These are phyloP conservation scores for Rubroboletus pulcherrimus DNA, from an alignment of 768 basidiomycete species.

Conservation along the genomic window DNA sequence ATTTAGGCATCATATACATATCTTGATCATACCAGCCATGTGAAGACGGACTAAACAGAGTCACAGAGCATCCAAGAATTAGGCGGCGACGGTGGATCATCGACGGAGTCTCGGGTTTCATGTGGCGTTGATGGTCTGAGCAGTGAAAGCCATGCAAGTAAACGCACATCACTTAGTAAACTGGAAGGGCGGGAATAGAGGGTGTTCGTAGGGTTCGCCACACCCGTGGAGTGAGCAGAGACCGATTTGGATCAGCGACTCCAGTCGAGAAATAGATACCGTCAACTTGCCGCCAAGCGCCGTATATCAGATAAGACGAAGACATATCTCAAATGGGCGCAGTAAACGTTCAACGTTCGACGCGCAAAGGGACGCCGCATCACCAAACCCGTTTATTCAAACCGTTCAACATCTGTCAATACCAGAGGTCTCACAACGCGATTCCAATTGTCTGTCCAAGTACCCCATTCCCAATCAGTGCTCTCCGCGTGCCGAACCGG, in stretches of 20 bases:
- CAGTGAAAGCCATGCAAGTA: too few species aligned
- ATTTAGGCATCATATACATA: not conserved
- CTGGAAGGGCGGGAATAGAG: not conserved
- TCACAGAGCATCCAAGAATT: not conserved
- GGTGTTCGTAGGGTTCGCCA: not conserved
- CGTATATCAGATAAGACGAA: not conserved
- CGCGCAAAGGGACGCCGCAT: not conserved
- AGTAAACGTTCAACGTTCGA: too few species aligned
- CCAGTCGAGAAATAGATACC: not conserved
- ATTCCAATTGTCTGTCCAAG: slow-evolving; percentile 88
- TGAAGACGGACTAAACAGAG: not conserved
- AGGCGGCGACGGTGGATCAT: not conserved
- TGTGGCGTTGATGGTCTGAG: not conserved
- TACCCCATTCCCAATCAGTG: slow-evolving; percentile 55
- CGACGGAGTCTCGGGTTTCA: not conserved
- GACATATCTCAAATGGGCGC: not conserved
- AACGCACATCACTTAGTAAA: not conserved
- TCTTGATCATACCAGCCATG: not conserved
- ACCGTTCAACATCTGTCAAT: slow-evolving; percentile 28
- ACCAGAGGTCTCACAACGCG: slow-evolving; percentile 58
- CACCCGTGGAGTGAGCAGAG: not conserved
- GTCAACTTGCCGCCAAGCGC: not conserved
- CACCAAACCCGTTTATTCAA: slow-evolving; percentile 11
- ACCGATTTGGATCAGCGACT: not conserved
- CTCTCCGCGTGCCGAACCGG: slow-evolving; percentile 19